These are phyloP conservation scores for Fusarium veterinarium DNA, from an alignment of 2,329 filamentous ascomycete genomes.

Conservation along the genomic window DNA sequence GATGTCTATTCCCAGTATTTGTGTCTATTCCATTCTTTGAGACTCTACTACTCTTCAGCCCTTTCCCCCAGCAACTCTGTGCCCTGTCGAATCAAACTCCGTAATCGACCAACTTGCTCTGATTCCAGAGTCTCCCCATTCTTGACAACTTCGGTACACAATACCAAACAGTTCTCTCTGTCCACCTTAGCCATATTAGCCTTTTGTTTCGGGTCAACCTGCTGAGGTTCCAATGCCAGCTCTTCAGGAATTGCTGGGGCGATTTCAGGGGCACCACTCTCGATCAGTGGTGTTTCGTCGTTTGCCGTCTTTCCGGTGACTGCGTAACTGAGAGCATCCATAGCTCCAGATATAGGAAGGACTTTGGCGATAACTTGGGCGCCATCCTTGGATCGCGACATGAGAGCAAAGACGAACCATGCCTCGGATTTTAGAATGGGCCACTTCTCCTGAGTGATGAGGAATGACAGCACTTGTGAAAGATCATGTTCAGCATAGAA, in stretches of 20 bases:
- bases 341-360: constrained; percentile 57
- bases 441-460: constrained; percentile 69
- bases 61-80: constrained; percentile 56
- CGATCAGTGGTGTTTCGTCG: constrained; percentile 34
- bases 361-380: constrained; percentile 58
- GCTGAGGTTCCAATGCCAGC: constrained; percentile 59
- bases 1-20: constrained; percentile 1
- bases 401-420: constrained; percentile 72
- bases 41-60: constrained; percentile 10
- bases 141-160: constrained; percentile 66
- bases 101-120: constrained; percentile 55
- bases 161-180: constrained; percentile 70
- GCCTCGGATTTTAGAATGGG: constrained; percentile 69
- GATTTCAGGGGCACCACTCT: constrained; percentile 19
- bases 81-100: constrained; percentile 62
- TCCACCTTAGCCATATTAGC: constrained; percentile 64
- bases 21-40: background rate
- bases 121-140: constrained; percentile 55
- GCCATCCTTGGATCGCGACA: constrained; percentile 64
- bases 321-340: constrained; percentile 58
- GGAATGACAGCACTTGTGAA: constrained; percentile 58
- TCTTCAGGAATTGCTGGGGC: constrained; percentile 46
- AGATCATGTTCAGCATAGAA: constrained; percentile 63
- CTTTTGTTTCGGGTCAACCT: constrained; percentile 56
- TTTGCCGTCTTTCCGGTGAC: constrained; percentile 57